These are phyloP conservation scores for Forsythia viridissima DNA, from an alignment of 257 asterid genomes.

Conservation along the genomic window DNA sequence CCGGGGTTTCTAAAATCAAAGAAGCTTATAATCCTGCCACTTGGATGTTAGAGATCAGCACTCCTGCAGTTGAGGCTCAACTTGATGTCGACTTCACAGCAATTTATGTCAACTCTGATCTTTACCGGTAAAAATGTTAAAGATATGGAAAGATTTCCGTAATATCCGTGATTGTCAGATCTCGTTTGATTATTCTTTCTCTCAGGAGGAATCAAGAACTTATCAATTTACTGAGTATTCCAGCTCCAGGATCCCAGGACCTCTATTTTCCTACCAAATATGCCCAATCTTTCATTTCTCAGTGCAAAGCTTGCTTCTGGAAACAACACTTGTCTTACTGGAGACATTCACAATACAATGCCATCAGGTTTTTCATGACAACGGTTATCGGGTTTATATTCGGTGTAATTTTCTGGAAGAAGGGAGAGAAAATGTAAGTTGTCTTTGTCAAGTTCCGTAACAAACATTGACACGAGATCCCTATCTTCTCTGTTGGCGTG, in stretches of 20 bases:
- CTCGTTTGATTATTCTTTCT: neutral
- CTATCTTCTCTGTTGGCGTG: neutral
- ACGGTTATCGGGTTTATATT: neutral
- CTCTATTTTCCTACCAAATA: neutral
- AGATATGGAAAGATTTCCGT: neutral
- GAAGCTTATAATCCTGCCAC: neutral
- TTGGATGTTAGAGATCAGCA: neutral
- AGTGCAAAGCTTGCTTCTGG: slow-evolving; percentile 1
- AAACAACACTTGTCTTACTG: slow-evolving; percentile 1
- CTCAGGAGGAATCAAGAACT: neutral
- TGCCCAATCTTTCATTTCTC: neutral
- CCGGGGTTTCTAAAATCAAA: neutral
- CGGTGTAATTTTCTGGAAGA: neutral
- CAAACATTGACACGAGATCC: neutral
- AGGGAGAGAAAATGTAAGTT: slow-evolving; percentile 1
- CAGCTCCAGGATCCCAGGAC: neutral
- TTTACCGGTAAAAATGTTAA: neutral
- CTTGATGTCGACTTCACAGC: neutral
- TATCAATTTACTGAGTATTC: neutral
- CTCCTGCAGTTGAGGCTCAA: neutral
- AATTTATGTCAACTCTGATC: neutral
- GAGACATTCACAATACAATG: slow-evolving; percentile 1
- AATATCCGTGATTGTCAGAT: neutral
- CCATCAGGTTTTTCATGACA: slow-evolving; percentile 4
- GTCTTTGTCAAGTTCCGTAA: neutral